phyloP scores from a whole-genome alignment of 352 stramenopile species.

The Plasmopara muralis region DNA sequence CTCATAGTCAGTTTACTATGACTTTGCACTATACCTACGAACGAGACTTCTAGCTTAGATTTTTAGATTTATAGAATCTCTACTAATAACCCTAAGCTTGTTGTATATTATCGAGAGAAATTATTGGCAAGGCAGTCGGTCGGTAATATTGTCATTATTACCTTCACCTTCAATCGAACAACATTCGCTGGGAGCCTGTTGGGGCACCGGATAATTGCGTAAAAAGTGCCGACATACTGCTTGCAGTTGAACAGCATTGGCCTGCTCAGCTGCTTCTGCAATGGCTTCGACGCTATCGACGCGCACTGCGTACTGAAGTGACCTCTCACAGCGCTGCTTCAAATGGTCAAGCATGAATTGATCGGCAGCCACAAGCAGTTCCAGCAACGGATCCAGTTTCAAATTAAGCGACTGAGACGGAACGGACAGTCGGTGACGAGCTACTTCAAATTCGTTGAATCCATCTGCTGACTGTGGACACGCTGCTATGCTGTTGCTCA shows the following conservation, averaged over 20 bases:
- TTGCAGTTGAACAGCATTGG: constrained; percentile 88
- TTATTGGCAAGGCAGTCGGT: too few relatives aligned
- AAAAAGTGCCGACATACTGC: constrained; percentile 90
- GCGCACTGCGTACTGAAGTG: constrained; percentile 67
- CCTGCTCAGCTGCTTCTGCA: constrained; percentile 82
- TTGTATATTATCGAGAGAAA: too few relatives aligned
- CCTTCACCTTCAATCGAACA: constrained; percentile 17
- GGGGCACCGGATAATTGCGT: constrained; percentile 62
- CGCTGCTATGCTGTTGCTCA: constrained; percentile 21
- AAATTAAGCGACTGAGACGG: constrained; percentile 13
- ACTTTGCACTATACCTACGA: too few relatives aligned
- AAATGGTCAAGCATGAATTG: constrained; percentile 96
- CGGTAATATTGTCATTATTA: constrained; percentile 3
- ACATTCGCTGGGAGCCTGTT: constrained; percentile 7
- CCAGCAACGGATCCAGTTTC: constrained; percentile 61
- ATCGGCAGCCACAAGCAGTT: constrained; percentile 90
- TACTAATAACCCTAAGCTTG: too few relatives aligned
- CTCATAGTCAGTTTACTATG: too few relatives aligned
- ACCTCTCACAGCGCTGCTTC: constrained; percentile 91
- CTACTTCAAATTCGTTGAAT: constrained; percentile 29
- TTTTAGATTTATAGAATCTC: too few relatives aligned
- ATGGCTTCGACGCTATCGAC: constrained; percentile 85
- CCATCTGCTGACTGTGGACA: constrained; percentile 21
- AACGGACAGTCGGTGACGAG: constrained; percentile 10
- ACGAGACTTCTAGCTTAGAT: too few relatives aligned